Base-by-base conservation (phyloP, 2,329 filamentous ascomycete species). In the Colletotrichum sp. region DNA sequence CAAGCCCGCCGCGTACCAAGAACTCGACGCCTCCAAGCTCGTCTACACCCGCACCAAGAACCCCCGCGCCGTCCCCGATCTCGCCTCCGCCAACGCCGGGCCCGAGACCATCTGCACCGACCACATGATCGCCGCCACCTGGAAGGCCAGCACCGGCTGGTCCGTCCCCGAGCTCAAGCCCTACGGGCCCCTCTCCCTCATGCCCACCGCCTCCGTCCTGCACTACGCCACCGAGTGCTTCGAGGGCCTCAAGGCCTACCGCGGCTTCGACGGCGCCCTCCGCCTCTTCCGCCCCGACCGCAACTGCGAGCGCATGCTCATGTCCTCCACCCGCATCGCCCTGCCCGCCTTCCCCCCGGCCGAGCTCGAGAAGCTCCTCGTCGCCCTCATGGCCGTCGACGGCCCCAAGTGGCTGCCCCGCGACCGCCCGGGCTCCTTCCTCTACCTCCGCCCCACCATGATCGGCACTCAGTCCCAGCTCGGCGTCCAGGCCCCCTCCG, bases 201-300 rank as follows among this genome's bases (percentile, higher is more conserved):
- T 95, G 87, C 95, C 95, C 43, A 96, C 94, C 6, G 95, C 95
- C 16, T 95, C 93, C 5, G 92, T 93, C 77, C 90, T 98, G 76
- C 95, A 98, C 89, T 98, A 98, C 85, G 95, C 95, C 13, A 98
- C 95, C 64, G 94, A 96, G 85, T 98, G 95, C 85, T 98, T 98
- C 86, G 95, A 98, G 86, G 95, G 95, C 14, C 86, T 91, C 80
- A 98, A 98, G 86, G 91, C 92, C 68, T 98, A 95, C 89, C 93
- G 95, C 67, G 95, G 95, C 72, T 90, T 90, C 79, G 94, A 96
- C 83, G 93, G 93, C 80, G 91, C 90, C 80, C 89, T 96, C 71
- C 93, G 95, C 75, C 87, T 96, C 72, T 96, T 96, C 90, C 92
- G 95, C n/a, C 93, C 94, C 0, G 87, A 93, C 79, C 89, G 91